Evolutionary conservation across 306 rosid genomes (phyloP).

Genomic region (Alnus rubra): DNA sequence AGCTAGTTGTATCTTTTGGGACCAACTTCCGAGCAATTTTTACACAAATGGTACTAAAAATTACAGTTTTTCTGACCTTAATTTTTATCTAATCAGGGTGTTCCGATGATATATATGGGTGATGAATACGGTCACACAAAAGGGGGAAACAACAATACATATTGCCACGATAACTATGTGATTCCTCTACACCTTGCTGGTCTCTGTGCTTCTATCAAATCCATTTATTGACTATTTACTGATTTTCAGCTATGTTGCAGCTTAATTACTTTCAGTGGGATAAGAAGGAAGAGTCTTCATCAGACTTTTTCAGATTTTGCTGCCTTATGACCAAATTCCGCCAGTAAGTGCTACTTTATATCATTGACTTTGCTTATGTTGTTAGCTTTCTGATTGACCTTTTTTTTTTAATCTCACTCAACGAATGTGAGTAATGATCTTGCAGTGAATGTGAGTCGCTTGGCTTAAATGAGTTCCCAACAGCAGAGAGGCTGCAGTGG

Average conservation of each 20-base stretch:
- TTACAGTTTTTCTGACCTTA: slow-evolving; percentile 20
- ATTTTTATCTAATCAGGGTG: slow-evolving; percentile 63
- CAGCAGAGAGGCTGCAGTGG: slow-evolving; percentile 90
- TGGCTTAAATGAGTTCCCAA: slow-evolving; percentile 81
- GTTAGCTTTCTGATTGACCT: slow-evolving; percentile 8
- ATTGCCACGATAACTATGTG: slow-evolving; percentile 93
- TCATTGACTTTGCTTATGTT: background rate
- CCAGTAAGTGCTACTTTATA: slow-evolving; percentile 42
- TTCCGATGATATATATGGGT: slow-evolving; percentile 93
- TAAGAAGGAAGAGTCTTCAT: slow-evolving; percentile 71
- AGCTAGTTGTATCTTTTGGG: slow-evolving; percentile 1
- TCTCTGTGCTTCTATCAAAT: slow-evolving; percentile 13
- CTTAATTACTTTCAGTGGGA: slow-evolving; percentile 92
- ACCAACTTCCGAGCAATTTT: background rate
- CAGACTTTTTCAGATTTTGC: slow-evolving; percentile 86
- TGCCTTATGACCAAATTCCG: slow-evolving; percentile 75
- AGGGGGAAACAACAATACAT: slow-evolving; percentile 96
- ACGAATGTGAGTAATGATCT: slow-evolving; percentile 26
- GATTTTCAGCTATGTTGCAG: slow-evolving; percentile 47
- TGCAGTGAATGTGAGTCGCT: slow-evolving; percentile 91
- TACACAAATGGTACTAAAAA: slow-evolving; percentile 11
- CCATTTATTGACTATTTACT: slow-evolving; percentile 23
- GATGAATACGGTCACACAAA: slow-evolving; percentile 99
- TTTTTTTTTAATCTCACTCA: background rate
- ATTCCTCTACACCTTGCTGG: slow-evolving; percentile 34